A percentile compares a stretch with the other conserved stretches of the same genome.
These are phyloP conservation scores for Geotrichum fermentans DNA, from an alignment of 1,139 yeast species.

Conservation along the genomic window DNA sequence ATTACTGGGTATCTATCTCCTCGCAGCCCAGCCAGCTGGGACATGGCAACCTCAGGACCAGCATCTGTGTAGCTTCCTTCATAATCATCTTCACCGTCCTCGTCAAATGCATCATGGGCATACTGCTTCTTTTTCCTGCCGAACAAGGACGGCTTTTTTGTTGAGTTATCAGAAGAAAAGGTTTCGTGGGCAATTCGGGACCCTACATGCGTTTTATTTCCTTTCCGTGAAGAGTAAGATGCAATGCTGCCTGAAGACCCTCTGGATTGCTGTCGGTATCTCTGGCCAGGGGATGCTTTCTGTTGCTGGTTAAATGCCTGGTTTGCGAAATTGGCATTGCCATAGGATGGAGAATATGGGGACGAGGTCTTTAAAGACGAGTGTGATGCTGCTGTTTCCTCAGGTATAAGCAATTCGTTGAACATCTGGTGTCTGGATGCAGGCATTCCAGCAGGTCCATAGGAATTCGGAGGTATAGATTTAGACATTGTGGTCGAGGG, in stretches of 20 bases:
- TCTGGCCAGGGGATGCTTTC: too few species aligned
- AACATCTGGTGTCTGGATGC: slow-evolving; percentile 27
- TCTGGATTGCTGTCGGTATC: too few species aligned
- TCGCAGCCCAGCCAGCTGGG: slow-evolving; percentile 4
- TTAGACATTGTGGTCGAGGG: too few species aligned
- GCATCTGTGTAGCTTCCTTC: background rate
- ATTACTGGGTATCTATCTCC: slow-evolving; percentile 37
- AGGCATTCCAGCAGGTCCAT: slow-evolving; percentile 30
- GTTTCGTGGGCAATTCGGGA: too few species aligned
- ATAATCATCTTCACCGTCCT: slow-evolving; percentile 3
- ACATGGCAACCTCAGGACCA: slow-evolving; percentile 3
- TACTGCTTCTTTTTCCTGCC: too few species aligned
- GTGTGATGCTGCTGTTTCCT: slow-evolving; percentile 11
- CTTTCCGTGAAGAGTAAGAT: too few species aligned
- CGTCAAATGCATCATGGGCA: slow-evolving; percentile 2
- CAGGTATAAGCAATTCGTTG: slow-evolving; percentile 26
- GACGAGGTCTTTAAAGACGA: background rate
- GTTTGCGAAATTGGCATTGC: too few species aligned
- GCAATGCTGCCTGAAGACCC: too few species aligned
- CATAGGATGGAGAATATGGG: background rate
- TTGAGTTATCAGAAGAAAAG: too few species aligned
- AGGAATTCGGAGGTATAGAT: background rate
- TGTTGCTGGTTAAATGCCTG: too few species aligned
- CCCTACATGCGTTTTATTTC: too few species aligned
- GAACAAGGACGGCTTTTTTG: too few species aligned